Evolutionary conservation across 345 rosid genomes (phyloP).

Genomic region (Populus ilicifolia): DNA sequence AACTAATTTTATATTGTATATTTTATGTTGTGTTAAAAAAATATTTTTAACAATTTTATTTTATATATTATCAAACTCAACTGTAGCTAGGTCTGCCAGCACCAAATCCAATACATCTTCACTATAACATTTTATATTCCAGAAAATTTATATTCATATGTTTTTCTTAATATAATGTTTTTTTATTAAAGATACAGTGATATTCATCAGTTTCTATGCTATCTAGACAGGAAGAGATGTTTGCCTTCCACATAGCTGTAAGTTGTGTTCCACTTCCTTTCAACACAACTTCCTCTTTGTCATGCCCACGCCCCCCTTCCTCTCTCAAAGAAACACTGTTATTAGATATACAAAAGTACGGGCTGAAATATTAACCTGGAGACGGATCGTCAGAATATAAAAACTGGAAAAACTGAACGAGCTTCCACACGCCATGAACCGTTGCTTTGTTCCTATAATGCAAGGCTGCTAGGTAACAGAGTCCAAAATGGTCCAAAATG

Average conservation of each 20-base stretch:
- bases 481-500: neutral
- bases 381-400: neutral
- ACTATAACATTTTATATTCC: rapidly evolving
- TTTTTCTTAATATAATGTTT: no score
- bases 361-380: neutral
- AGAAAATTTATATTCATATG: rapidly evolving
- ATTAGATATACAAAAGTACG: neutral
- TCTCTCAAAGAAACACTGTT: neutral
- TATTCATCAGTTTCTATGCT: constrained; percentile 40
- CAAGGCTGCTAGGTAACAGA: neutral
- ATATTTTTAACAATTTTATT: no score
- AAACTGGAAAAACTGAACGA: neutral
- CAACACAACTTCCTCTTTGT: neutral
- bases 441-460: neutral
- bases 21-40: no score
- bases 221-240: constrained; percentile 86
- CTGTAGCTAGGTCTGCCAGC: rapidly evolving
- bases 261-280: constrained; percentile 30
- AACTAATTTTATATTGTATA: no score
- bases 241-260: constrained; percentile 90
- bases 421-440: neutral
- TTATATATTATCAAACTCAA: rapidly evolving
- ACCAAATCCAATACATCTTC: rapidly evolving
- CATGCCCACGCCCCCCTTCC: no score
- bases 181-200: no score